Evolutionary conservation across 2,329 filamentous ascomycete genomes (phyloP).

Genomic region (Fusarium haematococcum): DNA sequence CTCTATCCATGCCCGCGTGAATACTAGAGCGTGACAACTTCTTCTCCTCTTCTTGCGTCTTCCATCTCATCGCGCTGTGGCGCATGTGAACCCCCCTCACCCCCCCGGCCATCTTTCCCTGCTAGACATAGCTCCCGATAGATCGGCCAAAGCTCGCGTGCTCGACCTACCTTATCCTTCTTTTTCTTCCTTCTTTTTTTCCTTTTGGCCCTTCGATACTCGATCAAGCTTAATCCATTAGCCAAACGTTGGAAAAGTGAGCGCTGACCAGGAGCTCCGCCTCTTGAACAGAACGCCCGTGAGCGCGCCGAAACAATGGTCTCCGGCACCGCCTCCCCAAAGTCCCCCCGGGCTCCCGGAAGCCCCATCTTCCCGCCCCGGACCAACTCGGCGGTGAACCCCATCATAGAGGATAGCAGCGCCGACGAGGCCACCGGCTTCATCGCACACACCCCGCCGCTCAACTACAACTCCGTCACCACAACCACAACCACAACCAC

Average conservation of each 20-base stretch:
- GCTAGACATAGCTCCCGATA: constrained; percentile 35
- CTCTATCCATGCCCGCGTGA: neutral
- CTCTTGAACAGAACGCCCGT: constrained; percentile 52
- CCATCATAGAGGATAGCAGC: constrained; percentile 39
- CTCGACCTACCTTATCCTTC: constrained; percentile 6
- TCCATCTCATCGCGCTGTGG: constrained; percentile 17
- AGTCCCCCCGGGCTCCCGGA: constrained; percentile 24
- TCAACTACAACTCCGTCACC: constrained; percentile 56
- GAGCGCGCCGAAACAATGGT: constrained; percentile 58
- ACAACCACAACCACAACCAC: constrained; percentile 28
- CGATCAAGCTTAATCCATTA: neutral
- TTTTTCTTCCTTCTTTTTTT: neutral
- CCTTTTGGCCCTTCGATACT: constrained; percentile 1
- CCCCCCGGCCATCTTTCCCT: constrained; percentile 15
- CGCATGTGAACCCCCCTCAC: constrained; percentile 11
- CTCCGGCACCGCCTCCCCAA: constrained; percentile 36
- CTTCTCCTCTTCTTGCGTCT: neutral
- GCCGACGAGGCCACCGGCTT: constrained; percentile 59
- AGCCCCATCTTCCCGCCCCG: constrained; percentile 33
- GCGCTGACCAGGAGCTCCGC: constrained; percentile 9
- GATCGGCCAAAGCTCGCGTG: constrained; percentile 32
- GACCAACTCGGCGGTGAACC: constrained; percentile 29
- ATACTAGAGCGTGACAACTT: neutral
- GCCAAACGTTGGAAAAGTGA: neutral
- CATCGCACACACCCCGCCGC: constrained; percentile 48